A percentile compares a stretch with the other conserved stretches of the same genome.
Evolutionary conservation across 495 filamentous ascomycete genomes (phyloP).

Genomic region (Lindgomyces ingoldianus): DNA sequence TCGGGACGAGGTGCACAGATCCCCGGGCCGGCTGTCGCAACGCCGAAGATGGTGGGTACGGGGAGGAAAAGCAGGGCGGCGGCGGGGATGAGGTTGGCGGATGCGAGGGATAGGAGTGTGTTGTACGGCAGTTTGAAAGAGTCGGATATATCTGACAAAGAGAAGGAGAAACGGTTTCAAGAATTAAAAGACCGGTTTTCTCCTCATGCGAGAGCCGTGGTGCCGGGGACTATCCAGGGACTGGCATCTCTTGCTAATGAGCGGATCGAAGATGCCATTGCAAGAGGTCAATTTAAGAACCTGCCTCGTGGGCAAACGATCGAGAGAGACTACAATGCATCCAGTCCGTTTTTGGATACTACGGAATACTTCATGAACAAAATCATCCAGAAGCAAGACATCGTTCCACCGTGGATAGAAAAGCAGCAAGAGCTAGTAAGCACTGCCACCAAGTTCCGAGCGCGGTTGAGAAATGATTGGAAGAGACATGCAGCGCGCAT

Average conservation of each 20-base stretch:
- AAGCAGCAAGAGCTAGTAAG: conserved; percentile 89
- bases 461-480: conserved; percentile 79
- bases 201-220: conserved; percentile 64
- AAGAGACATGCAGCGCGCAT: conserved; percentile 76
- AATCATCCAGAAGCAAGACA: conserved; percentile 92
- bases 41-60: conserved; percentile 56
- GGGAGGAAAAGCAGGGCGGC: conserved; percentile 45
- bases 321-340: conserved; percentile 75
- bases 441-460: conserved; percentile 68
- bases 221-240: conserved; percentile 78
- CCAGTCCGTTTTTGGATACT: conserved; percentile 89
- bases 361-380: conserved; percentile 99
- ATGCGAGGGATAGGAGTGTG: conserved; percentile 75
- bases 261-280: conserved; percentile 91
- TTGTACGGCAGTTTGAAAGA: conserved; percentile 68
- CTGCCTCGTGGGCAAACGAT: conserved; percentile 79
- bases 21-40: conserved; percentile 37
- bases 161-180: conserved; percentile 65
- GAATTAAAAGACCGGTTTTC: conserved; percentile 80
- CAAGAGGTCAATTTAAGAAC: conserved; percentile 85
- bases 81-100: conserved; percentile 64
- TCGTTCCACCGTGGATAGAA: conserved; percentile 87
- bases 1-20: conserved; percentile 46
- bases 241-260: conserved; percentile 85
- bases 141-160: conserved; percentile 61